phyloP scores from a whole-genome alignment of 441 rosid genomes.

The Populus hybrid region DNA sequence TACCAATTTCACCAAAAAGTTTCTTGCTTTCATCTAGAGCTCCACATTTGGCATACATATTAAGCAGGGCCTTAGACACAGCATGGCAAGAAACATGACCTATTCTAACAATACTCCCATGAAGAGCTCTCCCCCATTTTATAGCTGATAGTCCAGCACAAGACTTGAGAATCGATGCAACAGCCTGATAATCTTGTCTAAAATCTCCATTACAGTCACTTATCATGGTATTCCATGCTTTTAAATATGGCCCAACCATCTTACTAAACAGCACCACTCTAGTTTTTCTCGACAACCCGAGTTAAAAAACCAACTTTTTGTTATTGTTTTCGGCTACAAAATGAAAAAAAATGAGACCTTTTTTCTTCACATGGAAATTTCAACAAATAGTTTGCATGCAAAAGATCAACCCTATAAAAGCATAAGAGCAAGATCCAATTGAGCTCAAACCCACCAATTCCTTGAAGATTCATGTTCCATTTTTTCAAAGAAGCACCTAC shows the following conservation, averaged over 20 bases:
- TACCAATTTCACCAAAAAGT: conserved; percentile 50
- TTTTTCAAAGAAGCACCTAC: background rate
- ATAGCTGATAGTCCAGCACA: conserved; percentile 46
- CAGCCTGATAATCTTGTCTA: conserved; percentile 40
- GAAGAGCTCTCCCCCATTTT: conserved; percentile 53
- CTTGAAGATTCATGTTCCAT: background rate
- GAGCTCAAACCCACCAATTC: background rate
- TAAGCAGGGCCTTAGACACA: conserved; percentile 70
- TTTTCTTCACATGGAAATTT: background rate
- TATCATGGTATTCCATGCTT: conserved; percentile 13
- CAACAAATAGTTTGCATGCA: background rate
- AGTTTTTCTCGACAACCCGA: background rate
- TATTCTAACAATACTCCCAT: conserved; percentile 39
- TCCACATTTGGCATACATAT: conserved; percentile 76
- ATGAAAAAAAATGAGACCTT: background rate
- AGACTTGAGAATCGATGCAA: conserved; percentile 59
- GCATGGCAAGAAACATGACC: conserved; percentile 53
- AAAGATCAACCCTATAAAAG: background rate
- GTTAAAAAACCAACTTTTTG: background rate
- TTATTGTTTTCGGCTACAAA: background rate
- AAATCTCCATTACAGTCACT: conserved; percentile 17
- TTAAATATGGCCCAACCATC: conserved; percentile 36
- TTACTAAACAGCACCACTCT: conserved; percentile 27
- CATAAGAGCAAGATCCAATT: background rate
- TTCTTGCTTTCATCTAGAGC: conserved; percentile 50